phyloP scores from a whole-genome alignment of 306 rosid genomes.

The Spatholobus suberectus region DNA sequence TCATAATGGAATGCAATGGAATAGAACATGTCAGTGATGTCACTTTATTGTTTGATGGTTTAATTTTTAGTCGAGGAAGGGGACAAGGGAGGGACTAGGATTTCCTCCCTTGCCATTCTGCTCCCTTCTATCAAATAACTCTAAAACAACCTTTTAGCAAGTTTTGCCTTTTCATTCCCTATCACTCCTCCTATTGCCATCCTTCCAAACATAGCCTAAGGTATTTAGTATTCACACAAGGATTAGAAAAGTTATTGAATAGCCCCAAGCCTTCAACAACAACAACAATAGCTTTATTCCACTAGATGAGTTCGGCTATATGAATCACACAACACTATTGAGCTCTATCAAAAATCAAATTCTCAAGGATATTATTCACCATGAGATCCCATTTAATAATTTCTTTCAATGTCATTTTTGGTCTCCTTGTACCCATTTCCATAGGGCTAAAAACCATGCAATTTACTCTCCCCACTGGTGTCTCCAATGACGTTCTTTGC shows the following conservation, averaged over 20 bases:
- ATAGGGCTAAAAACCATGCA: background rate
- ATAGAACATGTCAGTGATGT: constrained; percentile 3
- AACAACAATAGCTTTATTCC: background rate
- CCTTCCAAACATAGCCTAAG: background rate
- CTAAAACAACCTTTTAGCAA: background rate
- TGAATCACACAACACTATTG: background rate
- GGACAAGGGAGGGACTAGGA: background rate
- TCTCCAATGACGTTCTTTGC: background rate
- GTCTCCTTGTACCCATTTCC: background rate
- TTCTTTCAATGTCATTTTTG: background rate
- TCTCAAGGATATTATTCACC: background rate
- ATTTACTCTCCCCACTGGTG: background rate
- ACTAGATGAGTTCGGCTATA: background rate
- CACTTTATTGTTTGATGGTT: background rate
- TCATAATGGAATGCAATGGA: background rate
- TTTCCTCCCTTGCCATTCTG: background rate
- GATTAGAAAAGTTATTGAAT: background rate
- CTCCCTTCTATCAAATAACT: background rate
- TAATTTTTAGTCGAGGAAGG: background rate
- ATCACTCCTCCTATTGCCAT: background rate
- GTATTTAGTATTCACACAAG: background rate
- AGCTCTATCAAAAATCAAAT: background rate
- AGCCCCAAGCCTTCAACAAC: background rate
- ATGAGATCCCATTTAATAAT: background rate
- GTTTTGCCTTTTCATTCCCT: background rate